Percentiles rank a stretch among this genome's conserved stretches.
phyloP scores from a whole-genome alignment of 768 basidiomycete species.

The Kwoniella pini region DNA sequence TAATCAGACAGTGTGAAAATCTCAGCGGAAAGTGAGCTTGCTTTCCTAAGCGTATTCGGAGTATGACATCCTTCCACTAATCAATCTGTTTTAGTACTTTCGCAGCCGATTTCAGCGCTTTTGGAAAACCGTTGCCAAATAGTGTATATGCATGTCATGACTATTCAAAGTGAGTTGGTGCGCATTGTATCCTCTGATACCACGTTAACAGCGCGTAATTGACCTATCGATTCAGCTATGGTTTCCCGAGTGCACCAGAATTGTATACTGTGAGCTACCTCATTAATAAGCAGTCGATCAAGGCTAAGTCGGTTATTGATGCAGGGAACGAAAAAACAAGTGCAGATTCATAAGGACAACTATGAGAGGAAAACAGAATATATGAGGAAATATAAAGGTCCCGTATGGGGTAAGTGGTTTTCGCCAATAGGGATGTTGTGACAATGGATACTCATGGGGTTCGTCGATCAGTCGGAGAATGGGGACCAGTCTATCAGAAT shows the following conservation, averaged over 20 bases:
- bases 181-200: too few species aligned
- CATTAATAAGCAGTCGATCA: neutral
- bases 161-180: conserved; percentile 58
- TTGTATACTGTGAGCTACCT: conserved; percentile 57
- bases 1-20: too few species aligned
- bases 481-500: conserved; percentile 71
- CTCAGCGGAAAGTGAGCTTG: too few species aligned
- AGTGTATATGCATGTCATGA: conserved; percentile 78
- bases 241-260: conserved; percentile 67
- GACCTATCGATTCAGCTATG: conserved; percentile 57
- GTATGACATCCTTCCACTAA: too few species aligned
- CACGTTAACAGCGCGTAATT: too few species aligned
- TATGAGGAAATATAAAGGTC: conserved; percentile 63
- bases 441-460: neutral
- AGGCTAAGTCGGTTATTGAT: neutral
- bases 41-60: too few species aligned
- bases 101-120: conserved; percentile 43
- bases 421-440: neutral
- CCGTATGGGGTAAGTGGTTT: conserved; percentile 37
- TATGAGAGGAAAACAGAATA: conserved; percentile 75
- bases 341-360: conserved; percentile 30
- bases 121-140: conserved; percentile 67
- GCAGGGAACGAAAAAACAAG: conserved; percentile 35
- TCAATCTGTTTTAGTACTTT: too few species aligned
- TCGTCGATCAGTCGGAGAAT: conserved; percentile 66